A percentile compares a stretch with the other conserved stretches of the same genome.
These are phyloP conservation scores for Citrus unshiu DNA, from an alignment of 345 rosid genomes.

Conservation along the genomic window DNA sequence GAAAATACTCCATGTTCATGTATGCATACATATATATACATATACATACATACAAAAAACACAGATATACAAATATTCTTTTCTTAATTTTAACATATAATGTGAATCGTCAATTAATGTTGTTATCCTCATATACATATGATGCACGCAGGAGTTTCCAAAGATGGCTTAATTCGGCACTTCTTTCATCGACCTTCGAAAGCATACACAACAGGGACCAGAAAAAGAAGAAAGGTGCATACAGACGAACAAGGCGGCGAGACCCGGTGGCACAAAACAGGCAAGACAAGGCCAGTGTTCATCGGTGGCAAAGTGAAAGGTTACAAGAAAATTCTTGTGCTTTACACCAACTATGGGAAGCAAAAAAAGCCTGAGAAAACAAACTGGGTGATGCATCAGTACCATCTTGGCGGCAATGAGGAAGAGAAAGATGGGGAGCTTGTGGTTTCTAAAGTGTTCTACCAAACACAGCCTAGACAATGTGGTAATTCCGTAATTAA, in stretches of 20 bases:
- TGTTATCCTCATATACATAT: background rate
- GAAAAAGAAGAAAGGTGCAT: conserved; percentile 90
- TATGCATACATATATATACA: too few species aligned
- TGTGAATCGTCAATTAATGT: background rate
- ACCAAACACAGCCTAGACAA: conserved; percentile 97
- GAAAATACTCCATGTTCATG: background rate
- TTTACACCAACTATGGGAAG: conserved; percentile 94
- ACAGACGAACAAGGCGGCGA: conserved; percentile 76
- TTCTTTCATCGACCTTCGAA: conserved; percentile 98
- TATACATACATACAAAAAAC: background rate
- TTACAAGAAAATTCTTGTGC: conserved; percentile 90
- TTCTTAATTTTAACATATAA: too few species aligned
- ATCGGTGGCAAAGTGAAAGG: conserved; percentile 61
- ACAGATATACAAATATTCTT: too few species aligned
- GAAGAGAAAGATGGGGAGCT: conserved; percentile 97
- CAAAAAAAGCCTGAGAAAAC: conserved; percentile 94
- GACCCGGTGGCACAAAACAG: conserved; percentile 98
- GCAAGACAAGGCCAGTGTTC: conserved; percentile 84
- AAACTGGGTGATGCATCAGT: conserved; percentile 98
- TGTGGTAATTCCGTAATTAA: conserved; percentile 44
- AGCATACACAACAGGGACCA: conserved; percentile 95
- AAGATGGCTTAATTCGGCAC: conserved; percentile 88
- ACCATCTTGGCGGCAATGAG: conserved; percentile 83
- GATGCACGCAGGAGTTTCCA: conserved; percentile 59
- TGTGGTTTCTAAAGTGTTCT: conserved; percentile 90